Evolutionary conservation across 345 rosid genomes (phyloP).

Genomic region (Brassica carinata): DNA sequence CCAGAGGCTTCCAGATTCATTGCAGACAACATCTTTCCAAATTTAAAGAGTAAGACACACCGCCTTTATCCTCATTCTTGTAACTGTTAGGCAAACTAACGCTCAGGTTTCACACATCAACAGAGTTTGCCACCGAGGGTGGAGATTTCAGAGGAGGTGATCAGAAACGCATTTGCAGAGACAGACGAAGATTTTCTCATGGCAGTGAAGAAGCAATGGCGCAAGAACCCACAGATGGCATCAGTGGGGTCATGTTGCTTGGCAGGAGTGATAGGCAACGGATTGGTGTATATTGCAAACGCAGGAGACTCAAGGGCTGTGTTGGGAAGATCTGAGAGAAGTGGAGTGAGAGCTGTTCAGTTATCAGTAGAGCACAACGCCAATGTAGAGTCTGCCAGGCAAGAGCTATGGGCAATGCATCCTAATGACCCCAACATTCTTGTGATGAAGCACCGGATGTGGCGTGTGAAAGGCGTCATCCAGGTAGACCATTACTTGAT

Average conservation of each 20-base stretch:
- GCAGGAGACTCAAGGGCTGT: constrained; percentile 81
- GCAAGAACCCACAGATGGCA: constrained; percentile 65
- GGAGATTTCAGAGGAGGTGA: constrained; percentile 47
- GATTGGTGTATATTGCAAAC: constrained; percentile 64
- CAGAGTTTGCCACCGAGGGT: constrained; percentile 60
- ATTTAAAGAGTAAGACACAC: constrained; percentile 58
- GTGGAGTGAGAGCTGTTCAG: constrained; percentile 57
- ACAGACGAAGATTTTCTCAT: constrained; percentile 68
- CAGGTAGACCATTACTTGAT: constrained; percentile 52
- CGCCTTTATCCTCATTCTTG: neutral
- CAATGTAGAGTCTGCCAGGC: constrained; percentile 56
- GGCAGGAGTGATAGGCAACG: constrained; percentile 68
- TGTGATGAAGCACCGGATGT: constrained; percentile 58
- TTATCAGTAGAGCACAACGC: constrained; percentile 81
- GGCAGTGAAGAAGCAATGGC: constrained; percentile 68
- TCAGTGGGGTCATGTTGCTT: constrained; percentile 84
- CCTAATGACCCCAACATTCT: constrained; percentile 69
- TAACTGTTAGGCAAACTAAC: constrained; percentile 13
- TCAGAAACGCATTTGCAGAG: constrained; percentile 57
- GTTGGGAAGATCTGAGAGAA: constrained; percentile 59
- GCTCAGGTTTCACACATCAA: constrained; percentile 1
- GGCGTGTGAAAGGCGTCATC: constrained; percentile 88
- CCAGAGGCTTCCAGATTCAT: constrained; percentile 68
- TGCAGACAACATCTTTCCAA: constrained; percentile 55
- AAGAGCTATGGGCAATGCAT: constrained; percentile 64